Evolutionary conservation across 2,329 filamentous ascomycete species (phyloP), one percentile per base, ranked within the genome.

Genomic region (Didymella exigua): DNA sequence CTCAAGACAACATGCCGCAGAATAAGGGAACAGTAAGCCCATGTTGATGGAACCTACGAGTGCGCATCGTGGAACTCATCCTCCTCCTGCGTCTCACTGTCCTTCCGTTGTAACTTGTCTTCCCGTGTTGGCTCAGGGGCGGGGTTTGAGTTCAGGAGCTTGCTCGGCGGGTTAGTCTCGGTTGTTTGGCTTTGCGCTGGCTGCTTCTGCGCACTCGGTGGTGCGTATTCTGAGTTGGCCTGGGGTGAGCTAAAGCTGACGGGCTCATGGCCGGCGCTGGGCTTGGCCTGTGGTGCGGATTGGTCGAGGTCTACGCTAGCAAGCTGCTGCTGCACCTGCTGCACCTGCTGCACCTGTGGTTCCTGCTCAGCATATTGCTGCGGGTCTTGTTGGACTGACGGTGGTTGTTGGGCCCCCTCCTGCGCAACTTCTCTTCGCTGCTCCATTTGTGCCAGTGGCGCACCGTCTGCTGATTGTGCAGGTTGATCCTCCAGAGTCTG

Each of bases 61-160:
- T 78, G 75, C 6, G 79, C 79, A 68, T 82, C 79, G 42, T 79
- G 73, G 54, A 82, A 82, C 36, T 77, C 75, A 33, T 81, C 78
- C 26, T 78, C 73, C 34, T 75, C 73, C 5, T 76, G 70, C 11
- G 75, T 76, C 47, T 78, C 68, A 26, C 75, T 77, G 59, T 82
- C 79, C 61, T 69, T 67, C 29, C 75, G 66, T 58, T 64, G 62
- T 31, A 78, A 36, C 31, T 56, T 47, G 30, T 67, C 56, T 1
- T 57, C 43, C 11, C 49, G 56, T 3, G 48, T 36, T 21, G 65
- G 60, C 48, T 68, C 64, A 16, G 54, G 30, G 7, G 47, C 56
- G 4, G 62, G 65, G 33, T 67, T 68, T 11, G 64, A 66, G 36
- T 71, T 56, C n/a, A 71, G 51, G 1, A 70, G 59, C 34, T 66